Evolutionary conservation across 352 stramenopile species (phyloP), one percentile per base, ranked within the genome.

Genomic region (Pythium guiyangense): DNA sequence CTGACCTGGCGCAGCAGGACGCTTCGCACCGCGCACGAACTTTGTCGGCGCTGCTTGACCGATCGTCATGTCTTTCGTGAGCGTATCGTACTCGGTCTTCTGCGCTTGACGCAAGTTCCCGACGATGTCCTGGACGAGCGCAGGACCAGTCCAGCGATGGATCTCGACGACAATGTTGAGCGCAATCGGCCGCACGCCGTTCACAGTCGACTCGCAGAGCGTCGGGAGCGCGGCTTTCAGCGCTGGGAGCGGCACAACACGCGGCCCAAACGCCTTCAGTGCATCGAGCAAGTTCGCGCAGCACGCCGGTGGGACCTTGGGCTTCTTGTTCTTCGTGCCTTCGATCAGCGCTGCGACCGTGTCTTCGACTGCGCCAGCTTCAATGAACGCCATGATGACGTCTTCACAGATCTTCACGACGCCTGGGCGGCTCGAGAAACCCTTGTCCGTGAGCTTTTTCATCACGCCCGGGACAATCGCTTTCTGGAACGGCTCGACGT

Each of bases 271-370:
- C 8, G 75, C 79, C 55, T 89, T 88, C 20, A 96, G 69, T 6
- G 75, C 70, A 37, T 94, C 84, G 0, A 94, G 58, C 14, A 86
- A 79, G 50, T 67, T 78, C 3, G 67, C 63, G 0, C 79, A 66
- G 74, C 86, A 94, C 0, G 79, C 83, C 12, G 86, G 83, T 25
- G 86, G 84, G 0, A 93, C 84, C 31, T 96, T 96, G 1, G 84
- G 86, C 52, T 96, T 96, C 43, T 87, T 88, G 60, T 94, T 92
- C 43, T 85, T 89, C 3, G 84, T 90, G 29, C 84, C 86, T 82
- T 94, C 84, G 22, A 96, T 68, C 1, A 96, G 56, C 22, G 83
- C 76, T 6, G 40, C 64, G 11, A 92, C 69, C 6, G 86, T 94
- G 42, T 91, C 77, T 63, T 93, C 83, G 1, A 73, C 84, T 9